Evolutionary conservation across 1,284 basidiomycete genomes (phyloP), one percentile per base, ranked within the genome.

Genomic region (Ceratobasidium sp.): DNA sequence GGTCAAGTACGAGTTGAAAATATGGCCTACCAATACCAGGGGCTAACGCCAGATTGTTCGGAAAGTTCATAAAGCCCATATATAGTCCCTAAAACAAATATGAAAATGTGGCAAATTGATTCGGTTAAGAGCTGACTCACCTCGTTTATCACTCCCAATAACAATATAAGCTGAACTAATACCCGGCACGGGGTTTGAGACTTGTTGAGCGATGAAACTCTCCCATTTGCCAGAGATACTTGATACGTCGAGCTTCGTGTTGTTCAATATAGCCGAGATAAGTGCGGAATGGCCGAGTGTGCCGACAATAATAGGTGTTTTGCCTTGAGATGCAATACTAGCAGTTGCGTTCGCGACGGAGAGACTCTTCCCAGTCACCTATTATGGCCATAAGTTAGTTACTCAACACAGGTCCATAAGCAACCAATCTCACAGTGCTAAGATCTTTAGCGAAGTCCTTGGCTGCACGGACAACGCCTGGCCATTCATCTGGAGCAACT

Each of bases 51-150:
- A n/a, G 58, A 56, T 42, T 93, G 92, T 83, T 93, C 92, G 9
- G 91, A 91, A 73, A 91, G 89, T 81, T 92, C 91, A 82, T 93
- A 93, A 46, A 93, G 81, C 2, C 88, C 92, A 81, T 87, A 93
- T 40, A 93, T 92, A 0, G 91, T 90, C 9, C 85, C 84, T 58
- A 83, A 80, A 81, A 6, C 18, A 42, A 42, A 33, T 3, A 44
- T 55, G 2, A 28, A 28, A 26, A 28, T 23, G 33, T 20, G 18
- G 2, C 18, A 51, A 67, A 42, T 2, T n/a, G 2, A 13, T n/a
- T 53, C 26, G 61, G 80, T 79, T 56, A 81, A 1, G 26, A 58
- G 10, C 33, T 9, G 42, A 51, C 64, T 23, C 67, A 26, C 91
- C 91, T 64, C 91, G 84, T 83, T 90, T 91, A 84, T 93, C 92